These are phyloP conservation scores for Fusarium verrucosum DNA, from an alignment of 2,329 filamentous ascomycete genomes.

Conservation along the genomic window DNA sequence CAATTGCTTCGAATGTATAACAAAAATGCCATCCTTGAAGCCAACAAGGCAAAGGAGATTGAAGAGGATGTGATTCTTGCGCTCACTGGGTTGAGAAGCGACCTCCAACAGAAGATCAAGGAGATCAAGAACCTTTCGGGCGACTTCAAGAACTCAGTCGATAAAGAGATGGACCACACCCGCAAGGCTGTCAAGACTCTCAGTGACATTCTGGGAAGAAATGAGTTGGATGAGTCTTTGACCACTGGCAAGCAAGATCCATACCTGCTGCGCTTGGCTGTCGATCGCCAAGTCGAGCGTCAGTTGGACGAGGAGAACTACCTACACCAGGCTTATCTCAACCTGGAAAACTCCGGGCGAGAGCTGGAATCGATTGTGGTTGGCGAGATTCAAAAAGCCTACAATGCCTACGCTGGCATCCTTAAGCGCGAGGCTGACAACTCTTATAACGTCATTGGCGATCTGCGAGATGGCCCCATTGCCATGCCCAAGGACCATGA, in stretches of 20 bases:
- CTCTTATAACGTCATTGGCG: slow-evolving; percentile 79
- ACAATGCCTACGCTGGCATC: slow-evolving; percentile 91
- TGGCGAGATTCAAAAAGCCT: slow-evolving; percentile 96
- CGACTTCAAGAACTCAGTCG: slow-evolving; percentile 96
- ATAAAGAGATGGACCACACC: slow-evolving; percentile 91
- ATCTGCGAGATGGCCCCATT: slow-evolving; percentile 83
- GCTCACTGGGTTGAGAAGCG: slow-evolving; percentile 83
- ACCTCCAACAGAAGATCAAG: slow-evolving; percentile 95
- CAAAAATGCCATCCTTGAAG: slow-evolving; percentile 79
- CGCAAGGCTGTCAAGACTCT: slow-evolving; percentile 80
- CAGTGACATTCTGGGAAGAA: slow-evolving; percentile 82
- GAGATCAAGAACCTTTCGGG: slow-evolving; percentile 94
- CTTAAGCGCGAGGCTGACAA: slow-evolving; percentile 90
- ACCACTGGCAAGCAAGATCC: slow-evolving; percentile 90
- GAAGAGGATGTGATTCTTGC: slow-evolving; percentile 91
- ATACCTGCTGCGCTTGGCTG: slow-evolving; percentile 83
- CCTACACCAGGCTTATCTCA: slow-evolving; percentile 92
- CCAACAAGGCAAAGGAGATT: slow-evolving; percentile 89
- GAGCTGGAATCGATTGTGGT: slow-evolving; percentile 97
- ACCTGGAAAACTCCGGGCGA: slow-evolving; percentile 91
- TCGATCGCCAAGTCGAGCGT: slow-evolving; percentile 89
- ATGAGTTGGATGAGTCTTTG: slow-evolving; percentile 76
- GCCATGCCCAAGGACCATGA: slow-evolving; percentile 95
- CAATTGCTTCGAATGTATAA: slow-evolving; percentile 84
- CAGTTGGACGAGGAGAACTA: slow-evolving; percentile 99